Conservation (phyloP, 805 yeast genomes). For the Lipomyces japonicus region DNA sequence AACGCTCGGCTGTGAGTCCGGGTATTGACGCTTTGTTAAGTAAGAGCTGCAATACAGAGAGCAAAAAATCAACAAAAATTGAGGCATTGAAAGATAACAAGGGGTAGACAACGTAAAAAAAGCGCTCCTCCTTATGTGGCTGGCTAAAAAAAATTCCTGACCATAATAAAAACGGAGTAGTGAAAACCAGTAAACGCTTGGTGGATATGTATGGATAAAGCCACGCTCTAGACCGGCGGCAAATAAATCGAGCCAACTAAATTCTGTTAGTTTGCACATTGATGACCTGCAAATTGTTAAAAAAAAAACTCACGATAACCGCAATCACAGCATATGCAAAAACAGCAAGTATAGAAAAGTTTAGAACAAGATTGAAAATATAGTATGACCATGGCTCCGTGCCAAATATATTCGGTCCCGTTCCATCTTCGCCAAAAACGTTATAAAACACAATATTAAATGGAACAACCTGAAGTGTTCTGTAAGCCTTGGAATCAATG, state of each 20-base stretch:
- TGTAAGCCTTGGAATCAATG: conserved; percentile 62
- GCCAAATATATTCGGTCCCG: conserved; percentile 91
- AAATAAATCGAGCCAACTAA: conserved; percentile 2
- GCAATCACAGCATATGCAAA: conserved; percentile 30
- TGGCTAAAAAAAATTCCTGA: conserved; percentile 59
- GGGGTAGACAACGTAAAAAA: conserved; percentile 80
- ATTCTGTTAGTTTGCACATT: not conserved
- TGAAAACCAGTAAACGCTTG: conserved; percentile 30
- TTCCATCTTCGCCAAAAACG: conserved; percentile 62
- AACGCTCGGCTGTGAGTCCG: not conserved
- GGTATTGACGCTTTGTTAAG: not conserved
- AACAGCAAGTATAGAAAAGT: conserved; percentile 56
- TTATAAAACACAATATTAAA: conserved; percentile 79
- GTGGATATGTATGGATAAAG: conserved; percentile 9
- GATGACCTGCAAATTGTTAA: not conserved
- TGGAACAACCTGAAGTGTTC: conserved; percentile 59
- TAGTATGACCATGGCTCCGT: conserved; percentile 76
- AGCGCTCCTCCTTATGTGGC: conserved; percentile 92
- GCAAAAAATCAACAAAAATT: conserved; percentile 38
- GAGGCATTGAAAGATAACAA: conserved; percentile 63
- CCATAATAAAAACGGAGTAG: conserved; percentile 64
- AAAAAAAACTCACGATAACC: conserved; percentile 15
- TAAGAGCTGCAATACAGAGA: not conserved
- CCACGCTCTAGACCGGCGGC: not conserved
- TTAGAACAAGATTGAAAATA: conserved; percentile 60